A percentile compares a stretch with the other conserved stretches of the same genome.
Evolutionary conservation across 1,284 basidiomycete genomes (phyloP).

Genomic region (Ceratobasidium sp.): DNA sequence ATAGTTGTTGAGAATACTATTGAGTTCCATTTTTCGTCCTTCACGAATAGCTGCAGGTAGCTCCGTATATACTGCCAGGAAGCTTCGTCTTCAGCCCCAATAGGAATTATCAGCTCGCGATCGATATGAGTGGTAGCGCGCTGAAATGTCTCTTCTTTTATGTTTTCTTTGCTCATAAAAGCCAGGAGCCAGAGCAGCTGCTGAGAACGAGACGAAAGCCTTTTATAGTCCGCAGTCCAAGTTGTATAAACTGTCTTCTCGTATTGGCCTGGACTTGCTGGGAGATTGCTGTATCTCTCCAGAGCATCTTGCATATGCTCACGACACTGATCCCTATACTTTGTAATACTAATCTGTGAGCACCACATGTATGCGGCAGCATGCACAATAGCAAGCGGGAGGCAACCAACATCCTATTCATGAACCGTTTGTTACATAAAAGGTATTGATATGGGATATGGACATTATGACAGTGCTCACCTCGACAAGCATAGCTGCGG

Average conservation of each 20-base stretch:
- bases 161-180: neutral
- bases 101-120: neutral
- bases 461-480: neutral
- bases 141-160: constrained; percentile 3
- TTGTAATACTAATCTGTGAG: neutral
- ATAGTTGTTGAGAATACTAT: neutral
- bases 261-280: constrained; percentile 3
- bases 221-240: constrained; percentile 4
- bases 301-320: neutral
- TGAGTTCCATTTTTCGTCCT: neutral
- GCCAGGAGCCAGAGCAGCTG: constrained; percentile 5
- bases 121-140: neutral
- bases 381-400: constrained; percentile 34
- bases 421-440: neutral
- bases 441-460: neutral
- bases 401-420: constrained; percentile 21
- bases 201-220: neutral
- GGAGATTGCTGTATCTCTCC: neutral
- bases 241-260: constrained; percentile 25
- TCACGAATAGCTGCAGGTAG: neutral
- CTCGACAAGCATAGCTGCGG: neutral
- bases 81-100: neutral
- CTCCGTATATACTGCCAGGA: too few relatives aligned
- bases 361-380: constrained; percentile 21
- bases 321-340: neutral